A percentile compares a stretch with the other conserved stretches of the same genome.
Evolutionary conservation across 768 basidiomycete genomes (phyloP).

Genomic region (Cyathus striatus): DNA sequence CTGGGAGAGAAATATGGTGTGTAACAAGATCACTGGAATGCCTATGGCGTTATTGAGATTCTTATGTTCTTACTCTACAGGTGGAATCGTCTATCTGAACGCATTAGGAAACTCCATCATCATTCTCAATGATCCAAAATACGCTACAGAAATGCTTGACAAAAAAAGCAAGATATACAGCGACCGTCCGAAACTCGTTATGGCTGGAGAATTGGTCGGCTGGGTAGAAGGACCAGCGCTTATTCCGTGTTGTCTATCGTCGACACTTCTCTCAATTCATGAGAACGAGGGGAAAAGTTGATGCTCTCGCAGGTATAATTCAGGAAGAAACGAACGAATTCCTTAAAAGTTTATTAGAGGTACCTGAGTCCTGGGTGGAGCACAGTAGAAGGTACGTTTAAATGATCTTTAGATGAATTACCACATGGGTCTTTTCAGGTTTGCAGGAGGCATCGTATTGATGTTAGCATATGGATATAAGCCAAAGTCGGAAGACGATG

Average conservation of each 20-base stretch:
- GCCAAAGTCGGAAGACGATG: constrained; percentile 15
- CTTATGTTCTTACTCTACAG: too few species aligned
- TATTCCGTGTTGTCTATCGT: constrained; percentile 12
- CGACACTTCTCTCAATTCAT: constrained; percentile 12
- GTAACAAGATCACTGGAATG: too few species aligned
- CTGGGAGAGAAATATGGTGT: constrained; percentile 3
- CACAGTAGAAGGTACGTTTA: background rate
- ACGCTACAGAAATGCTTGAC: constrained; percentile 19
- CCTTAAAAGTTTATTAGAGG: background rate
- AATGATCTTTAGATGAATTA: background rate
- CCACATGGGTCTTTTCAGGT: background rate
- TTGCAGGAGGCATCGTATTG: background rate
- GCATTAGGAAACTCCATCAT: constrained; percentile 20
- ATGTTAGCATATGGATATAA: background rate
- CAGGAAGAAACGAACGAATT: constrained; percentile 6
- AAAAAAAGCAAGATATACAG: constrained; percentile 17
- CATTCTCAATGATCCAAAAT: constrained; percentile 18
- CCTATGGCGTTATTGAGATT: too few species aligned
- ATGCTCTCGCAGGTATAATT: constrained; percentile 7
- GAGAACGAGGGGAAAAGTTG: constrained; percentile 13
- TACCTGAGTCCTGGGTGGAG: background rate
- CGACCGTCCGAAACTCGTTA: constrained; percentile 19
- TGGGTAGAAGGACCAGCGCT: constrained; percentile 12
- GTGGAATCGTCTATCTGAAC: constrained; percentile 24
- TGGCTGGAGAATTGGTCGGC: constrained; percentile 18